Evolutionary conservation across 2,329 filamentous ascomycete genomes (phyloP).

Genomic region (Diaporthe vaccinii): DNA sequence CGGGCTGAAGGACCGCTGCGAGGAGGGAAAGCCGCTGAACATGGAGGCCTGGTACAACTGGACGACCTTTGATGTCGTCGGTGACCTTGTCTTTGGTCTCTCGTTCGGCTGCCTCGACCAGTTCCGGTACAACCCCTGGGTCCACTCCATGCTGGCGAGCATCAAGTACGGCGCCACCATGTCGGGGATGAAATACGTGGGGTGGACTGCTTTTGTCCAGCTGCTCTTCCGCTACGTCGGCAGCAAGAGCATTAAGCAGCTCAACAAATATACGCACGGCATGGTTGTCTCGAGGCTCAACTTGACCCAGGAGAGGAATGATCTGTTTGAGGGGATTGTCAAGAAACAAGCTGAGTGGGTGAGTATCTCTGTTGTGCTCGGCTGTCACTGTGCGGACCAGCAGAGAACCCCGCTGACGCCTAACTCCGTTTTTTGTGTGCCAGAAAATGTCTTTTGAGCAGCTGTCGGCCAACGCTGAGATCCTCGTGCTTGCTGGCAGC

Average conservation of each 20-base stretch:
- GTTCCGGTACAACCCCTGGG: constrained; percentile 38
- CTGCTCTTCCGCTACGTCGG: constrained; percentile 1
- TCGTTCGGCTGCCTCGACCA: constrained; percentile 39
- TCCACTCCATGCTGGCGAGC: constrained; percentile 35
- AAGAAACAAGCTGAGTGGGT: constrained; percentile 21
- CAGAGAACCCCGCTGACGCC: not conserved
- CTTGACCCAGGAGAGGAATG: constrained; percentile 7
- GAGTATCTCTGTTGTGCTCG: not conserved
- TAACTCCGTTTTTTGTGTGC: not conserved
- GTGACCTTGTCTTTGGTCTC: constrained; percentile 39
- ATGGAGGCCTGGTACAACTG: constrained; percentile 40
- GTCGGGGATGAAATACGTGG: constrained; percentile 3
- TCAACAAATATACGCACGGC: not conserved
- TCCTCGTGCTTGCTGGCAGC: constrained; percentile 36
- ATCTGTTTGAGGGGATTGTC: constrained; percentile 14
- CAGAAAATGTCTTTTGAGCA: constrained; percentile 3
- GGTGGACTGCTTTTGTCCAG: not conserved
- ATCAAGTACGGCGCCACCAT: constrained; percentile 31
- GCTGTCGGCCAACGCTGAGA: constrained; percentile 13
- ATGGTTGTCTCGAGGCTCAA: constrained; percentile 29
- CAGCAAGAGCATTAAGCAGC: constrained; percentile 17
- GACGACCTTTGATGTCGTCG: constrained; percentile 39
- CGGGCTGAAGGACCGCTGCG: constrained; percentile 19
- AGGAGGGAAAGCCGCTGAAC: constrained; percentile 18
- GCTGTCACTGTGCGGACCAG: not conserved